Base-by-base conservation (phyloP, 2,329 filamentous ascomycete genomes). In the Pseudogymnoascus sp. region DNA sequence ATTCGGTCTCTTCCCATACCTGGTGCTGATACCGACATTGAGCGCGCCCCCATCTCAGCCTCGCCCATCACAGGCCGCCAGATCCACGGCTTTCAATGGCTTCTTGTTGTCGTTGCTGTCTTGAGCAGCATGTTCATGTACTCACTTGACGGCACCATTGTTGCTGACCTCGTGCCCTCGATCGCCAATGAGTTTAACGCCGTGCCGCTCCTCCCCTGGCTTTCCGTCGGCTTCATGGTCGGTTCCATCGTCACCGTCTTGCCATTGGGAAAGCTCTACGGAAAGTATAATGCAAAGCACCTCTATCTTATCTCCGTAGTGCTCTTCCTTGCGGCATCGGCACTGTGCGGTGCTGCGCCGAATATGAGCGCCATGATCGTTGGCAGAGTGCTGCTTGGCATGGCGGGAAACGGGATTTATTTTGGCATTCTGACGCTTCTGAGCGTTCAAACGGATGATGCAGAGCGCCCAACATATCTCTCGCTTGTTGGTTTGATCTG, bases 201-300 rank as follows among this genome's bases (percentile, higher is more conserved):
- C 16, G 61, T 70, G 35, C 62, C 65, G 12, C 63, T 67, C 14
- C 64, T 70, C 2, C 39, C 61, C 11, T 70, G 67, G 68, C 25
- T 70, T 22, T 65, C 67, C 0, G 63, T 60, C 59, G 60, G 60
- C 60, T 64, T 63, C 58, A 61, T 65, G 11, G 60, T 70, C 63
- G 16, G 77, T 77, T 18, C 83, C 72, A 67, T 81, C 78, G 22
- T 77, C 74, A 59, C 82, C 77, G 16, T 78, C 76, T 86, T 60
- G 28, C 86, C 87, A 6, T 25, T 50, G 47, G 41, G 12, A 38
- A 83, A 83, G 72, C 76, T 82, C 4, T 58, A 35, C 35, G 35
- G 32, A 14, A 61, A 39, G 5, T 65, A 61, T 16, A 58, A 65
- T 14, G 59, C 41, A 1, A 65, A 65, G 30, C 61, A 35, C 32